phyloP scores from a whole-genome alignment of 176 grass and related monocot genomes.

The Oryza meyeriana region DNA sequence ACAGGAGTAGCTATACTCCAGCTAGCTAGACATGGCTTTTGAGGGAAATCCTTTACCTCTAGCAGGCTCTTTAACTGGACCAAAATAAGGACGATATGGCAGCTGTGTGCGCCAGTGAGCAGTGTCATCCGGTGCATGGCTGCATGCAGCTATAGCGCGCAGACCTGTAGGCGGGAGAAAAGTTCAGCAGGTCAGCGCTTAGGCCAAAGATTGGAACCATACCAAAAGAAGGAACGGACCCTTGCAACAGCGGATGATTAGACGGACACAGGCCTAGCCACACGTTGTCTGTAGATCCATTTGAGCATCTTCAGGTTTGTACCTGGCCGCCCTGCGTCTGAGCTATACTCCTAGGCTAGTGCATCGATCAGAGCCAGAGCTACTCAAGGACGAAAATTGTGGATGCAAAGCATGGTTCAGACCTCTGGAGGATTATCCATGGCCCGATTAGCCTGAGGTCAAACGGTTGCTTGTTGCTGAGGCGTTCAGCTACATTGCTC shows the following conservation, averaged over 20 bases:
- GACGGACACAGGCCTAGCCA: background rate
- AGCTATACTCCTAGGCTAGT: too few species aligned
- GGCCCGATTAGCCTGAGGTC: too few species aligned
- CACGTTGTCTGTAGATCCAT: background rate
- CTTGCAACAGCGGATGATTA: background rate
- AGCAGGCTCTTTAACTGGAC: background rate
- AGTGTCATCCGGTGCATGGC: too few species aligned
- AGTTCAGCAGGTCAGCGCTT: background rate
- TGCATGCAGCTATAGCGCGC: background rate
- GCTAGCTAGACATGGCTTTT: background rate
- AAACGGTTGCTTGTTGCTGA: too few species aligned
- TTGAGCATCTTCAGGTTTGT: background rate
- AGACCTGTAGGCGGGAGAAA: background rate
- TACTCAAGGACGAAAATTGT: too few species aligned
- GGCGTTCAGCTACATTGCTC: too few species aligned
- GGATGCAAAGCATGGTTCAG: too few species aligned
- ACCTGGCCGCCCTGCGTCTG: background rate
- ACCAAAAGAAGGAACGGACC: background rate
- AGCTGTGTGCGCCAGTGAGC: background rate
- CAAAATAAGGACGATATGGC: background rate
- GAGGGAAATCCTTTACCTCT: background rate
- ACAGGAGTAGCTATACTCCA: background rate
- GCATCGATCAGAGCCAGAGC: too few species aligned
- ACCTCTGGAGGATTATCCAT: too few species aligned
- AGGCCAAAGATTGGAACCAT: background rate